Evolutionary conservation across 345 rosid species (phyloP), one percentile per base, ranked within the genome.

Genomic region (Salix dunnii): DNA sequence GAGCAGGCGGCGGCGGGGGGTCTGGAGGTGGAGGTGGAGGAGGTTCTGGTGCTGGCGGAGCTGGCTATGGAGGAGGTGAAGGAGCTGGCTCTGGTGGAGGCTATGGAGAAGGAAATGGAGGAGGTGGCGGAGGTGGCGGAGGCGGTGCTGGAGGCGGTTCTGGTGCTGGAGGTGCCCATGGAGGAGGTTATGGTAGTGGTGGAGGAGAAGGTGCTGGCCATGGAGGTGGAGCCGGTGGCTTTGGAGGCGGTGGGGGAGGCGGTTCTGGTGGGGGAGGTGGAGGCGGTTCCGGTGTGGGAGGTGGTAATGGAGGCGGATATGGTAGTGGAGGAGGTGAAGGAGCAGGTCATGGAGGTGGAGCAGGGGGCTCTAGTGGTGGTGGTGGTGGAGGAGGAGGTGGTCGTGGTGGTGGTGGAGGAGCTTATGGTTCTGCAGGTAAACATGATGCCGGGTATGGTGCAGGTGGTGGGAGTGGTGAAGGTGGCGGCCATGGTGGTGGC

Each of bases 21-120:
- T 23, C 36, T 4, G 82, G 79, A 2, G 79, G 76, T 46, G 85
- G 78, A 12, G 77, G 71, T 0, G 85, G 64, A 18, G 78, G 81
- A 7, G 79, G 42, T 14, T 48, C 38, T 11, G 70, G 3, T 13
- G 78, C 76, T 0, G 51, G 65, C 2, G 76, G 73, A 2, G 42
- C 43, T 55, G 87, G 85, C 0, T 78, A 60, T 1, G 91, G 89
- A 13, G 83, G 78, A 9, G 91, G 84, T 27, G 65, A 74, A 5
- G 88, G 84, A 0, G 71, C 74, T 60, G 86, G 83, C 2, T 33
- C 51, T 14, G 84, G 73, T 21, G 68, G 66, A 0, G 83, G 81
- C 28, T 82, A 79, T 13, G 87, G 84, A 43, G 78, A 83, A 67
- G 90, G 86, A 60, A 81, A 81, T 53, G 88, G 78, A 67, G 83